Evolutionary conservation across 2,329 filamentous ascomycete species (phyloP).

Genomic region (Microthyrium microscopicum): DNA sequence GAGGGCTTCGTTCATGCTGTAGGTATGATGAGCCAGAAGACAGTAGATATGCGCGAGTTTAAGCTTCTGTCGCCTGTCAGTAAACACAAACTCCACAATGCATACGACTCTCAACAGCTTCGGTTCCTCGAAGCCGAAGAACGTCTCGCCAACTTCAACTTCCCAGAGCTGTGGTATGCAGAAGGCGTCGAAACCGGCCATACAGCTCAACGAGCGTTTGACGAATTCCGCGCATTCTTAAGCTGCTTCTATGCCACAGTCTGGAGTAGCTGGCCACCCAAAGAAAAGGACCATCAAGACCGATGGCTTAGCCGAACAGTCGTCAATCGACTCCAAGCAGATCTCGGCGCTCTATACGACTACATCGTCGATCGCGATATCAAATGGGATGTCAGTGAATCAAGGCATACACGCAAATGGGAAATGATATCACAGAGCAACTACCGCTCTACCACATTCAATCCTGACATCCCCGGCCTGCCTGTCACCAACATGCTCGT

Average conservation of each 20-base stretch:
- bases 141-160: constrained; percentile 42
- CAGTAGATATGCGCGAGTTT: constrained; percentile 39
- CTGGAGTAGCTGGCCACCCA: constrained; percentile 47
- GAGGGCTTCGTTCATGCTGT: constrained; percentile 51
- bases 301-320: constrained; percentile 45
- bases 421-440: constrained; percentile 31
- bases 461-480: constrained; percentile 32
- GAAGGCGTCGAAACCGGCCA: constrained; percentile 17
- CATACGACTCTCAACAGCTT: constrained; percentile 44
- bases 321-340: constrained; percentile 40
- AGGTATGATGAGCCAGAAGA: constrained; percentile 35
- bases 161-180: constrained; percentile 40
- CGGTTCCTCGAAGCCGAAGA: constrained; percentile 46
- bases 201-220: constrained; percentile 37
- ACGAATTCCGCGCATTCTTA: constrained; percentile 45
- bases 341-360: constrained; percentile 54
- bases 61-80: constrained; percentile 43
- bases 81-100: constrained; percentile 43
- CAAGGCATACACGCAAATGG: constrained; percentile 46
- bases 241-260: constrained; percentile 37
- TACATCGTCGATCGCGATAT: constrained; percentile 53
- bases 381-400: constrained; percentile 46
- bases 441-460: constrained; percentile 18
- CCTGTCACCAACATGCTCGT: constrained; percentile 51
- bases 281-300: constrained; percentile 12